phyloP scores from a whole-genome alignment of 768 basidiomycete genomes.

The Auriculariales sp. region DNA sequence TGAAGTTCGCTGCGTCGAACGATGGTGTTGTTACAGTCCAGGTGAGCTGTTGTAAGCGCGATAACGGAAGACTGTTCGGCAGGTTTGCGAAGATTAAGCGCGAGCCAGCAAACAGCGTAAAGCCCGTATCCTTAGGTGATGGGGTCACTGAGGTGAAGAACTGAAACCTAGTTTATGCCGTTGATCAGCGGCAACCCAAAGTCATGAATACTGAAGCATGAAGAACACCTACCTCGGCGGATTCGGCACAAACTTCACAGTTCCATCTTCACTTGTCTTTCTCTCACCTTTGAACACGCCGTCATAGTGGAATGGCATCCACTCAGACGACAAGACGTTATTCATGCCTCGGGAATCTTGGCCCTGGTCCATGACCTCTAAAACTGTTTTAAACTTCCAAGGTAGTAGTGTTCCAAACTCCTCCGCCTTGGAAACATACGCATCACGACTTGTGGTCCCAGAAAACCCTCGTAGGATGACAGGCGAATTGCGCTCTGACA shows the following conservation, averaged over 20 bases:
- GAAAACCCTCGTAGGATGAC: neutral
- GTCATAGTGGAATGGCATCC: neutral
- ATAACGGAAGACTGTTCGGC: neutral
- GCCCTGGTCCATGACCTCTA: neutral
- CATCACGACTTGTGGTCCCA: neutral
- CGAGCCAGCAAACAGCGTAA: neutral
- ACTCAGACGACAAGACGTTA: neutral
- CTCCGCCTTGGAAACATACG: neutral
- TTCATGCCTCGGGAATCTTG: neutral
- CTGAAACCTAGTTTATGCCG: no score
- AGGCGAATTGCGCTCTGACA: neutral
- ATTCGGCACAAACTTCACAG: neutral
- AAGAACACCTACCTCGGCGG: neutral
- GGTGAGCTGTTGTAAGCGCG: neutral
- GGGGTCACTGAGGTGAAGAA: neutral
- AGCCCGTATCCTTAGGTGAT: neutral
- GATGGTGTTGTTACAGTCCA: neutral
- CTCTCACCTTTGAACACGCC: slow-evolving; percentile 1
- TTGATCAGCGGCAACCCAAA: no score
- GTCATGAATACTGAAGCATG: no score
- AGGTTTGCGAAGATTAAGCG: neutral
- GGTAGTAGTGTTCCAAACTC: neutral
- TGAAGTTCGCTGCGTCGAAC: neutral
- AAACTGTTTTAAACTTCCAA: neutral
- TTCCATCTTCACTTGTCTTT: no score